These are phyloP conservation scores for Trichosanthes cucumerina DNA, from an alignment of 306 rosid genomes.

Conservation along the genomic window DNA sequence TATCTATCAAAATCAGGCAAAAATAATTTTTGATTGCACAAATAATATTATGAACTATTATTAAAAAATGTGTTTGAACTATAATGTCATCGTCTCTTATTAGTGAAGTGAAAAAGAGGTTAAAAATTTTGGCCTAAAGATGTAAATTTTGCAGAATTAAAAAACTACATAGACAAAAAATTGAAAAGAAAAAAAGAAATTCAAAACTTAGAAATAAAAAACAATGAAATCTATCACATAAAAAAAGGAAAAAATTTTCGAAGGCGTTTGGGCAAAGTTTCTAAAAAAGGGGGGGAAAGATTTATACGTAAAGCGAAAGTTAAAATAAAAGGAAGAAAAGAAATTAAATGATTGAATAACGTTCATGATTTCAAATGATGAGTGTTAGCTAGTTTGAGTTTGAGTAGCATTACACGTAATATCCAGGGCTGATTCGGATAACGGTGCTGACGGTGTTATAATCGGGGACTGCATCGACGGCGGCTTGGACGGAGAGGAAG, in stretches of 20 bases:
- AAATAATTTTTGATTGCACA: too few relatives aligned
- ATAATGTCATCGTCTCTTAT: too few relatives aligned
- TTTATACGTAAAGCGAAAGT: background rate
- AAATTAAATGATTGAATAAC: background rate
- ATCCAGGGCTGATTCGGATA: constrained; percentile 61
- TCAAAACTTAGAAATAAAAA: too few relatives aligned
- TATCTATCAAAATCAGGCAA: too few relatives aligned
- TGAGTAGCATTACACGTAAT: constrained; percentile 38
- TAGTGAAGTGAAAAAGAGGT: too few relatives aligned
- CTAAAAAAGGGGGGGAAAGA: background rate
- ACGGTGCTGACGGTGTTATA: constrained; percentile 45
- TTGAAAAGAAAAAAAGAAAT: too few relatives aligned
- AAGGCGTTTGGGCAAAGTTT: background rate
- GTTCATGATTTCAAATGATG: background rate
- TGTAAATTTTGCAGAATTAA: too few relatives aligned
- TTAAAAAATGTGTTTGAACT: too few relatives aligned
- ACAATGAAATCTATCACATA: too few relatives aligned
- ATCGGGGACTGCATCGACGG: constrained; percentile 52
- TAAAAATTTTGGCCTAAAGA: too few relatives aligned
- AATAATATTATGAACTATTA: too few relatives aligned
- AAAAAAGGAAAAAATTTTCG: background rate
- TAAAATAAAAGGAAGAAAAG: background rate
- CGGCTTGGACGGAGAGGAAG: constrained; percentile 61
- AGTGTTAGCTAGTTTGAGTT: background rate
- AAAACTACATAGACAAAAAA: too few relatives aligned